Base-by-base conservation (phyloP, 305 asterid species). In the Fraxinus xanthoxyloides region DNA sequence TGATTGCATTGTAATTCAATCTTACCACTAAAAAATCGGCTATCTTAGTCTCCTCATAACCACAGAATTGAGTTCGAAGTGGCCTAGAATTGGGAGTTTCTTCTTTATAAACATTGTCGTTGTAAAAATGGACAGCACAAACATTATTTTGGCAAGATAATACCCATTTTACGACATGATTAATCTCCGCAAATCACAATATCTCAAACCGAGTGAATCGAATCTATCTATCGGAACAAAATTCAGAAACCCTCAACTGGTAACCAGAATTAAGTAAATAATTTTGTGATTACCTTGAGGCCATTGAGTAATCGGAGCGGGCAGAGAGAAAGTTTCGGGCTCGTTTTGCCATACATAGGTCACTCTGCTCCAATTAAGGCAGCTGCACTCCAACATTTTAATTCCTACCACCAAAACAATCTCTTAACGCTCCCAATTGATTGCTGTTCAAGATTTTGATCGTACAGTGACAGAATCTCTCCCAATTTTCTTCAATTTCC, bases 291-390 rank as follows among this genome's bases (percentile, higher is more conserved):
- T 84, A 90, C 98, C 97, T 84, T 84, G 88, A 63, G 97, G 95
- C 99, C 99, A 93, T 82, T 85, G 88, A 0, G 98, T 97, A 77
- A 94, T 85, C 48, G 97, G 91, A 26, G 89, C 90, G 78, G 99
- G 97, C 12, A 94, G 93, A 36, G 87, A 82, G 88, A 87, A 92
- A 9, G 79, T 56, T 24, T 91, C 90, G 32, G 89, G 87, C 24
- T 81, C 90, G 78, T 88, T 85, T 70, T 79, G 90, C 65, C 30
- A 75, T 51, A 82, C 81, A 84, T 89, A 90, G 82, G 84, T 24
- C 75, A 82, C 86, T 80, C 85, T 86, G 88, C 84, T 91, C 98
- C 97, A 91, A 67, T 80, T 76, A 28, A 90, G 85, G 82, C 97
- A 92, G 65, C 86, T 86, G 77, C 92, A 91, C 7, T 91, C 90